Evolutionary conservation across 148 eudicot species (phyloP), one percentile per base, ranked within the genome.

Genomic region (Rhododendron kiyosumense): DNA sequence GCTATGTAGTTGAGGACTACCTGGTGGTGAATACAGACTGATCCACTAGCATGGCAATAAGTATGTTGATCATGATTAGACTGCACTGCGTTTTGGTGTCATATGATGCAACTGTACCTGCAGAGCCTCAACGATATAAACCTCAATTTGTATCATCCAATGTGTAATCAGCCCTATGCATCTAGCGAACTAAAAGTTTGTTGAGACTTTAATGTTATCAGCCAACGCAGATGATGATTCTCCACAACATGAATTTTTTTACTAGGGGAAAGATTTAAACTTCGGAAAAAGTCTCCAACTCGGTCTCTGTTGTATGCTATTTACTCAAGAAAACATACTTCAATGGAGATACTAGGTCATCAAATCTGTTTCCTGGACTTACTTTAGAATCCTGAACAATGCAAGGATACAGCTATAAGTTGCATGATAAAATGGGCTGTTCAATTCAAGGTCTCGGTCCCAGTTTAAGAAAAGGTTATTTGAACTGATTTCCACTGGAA

Each of bases 21-120:
- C 20, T 28, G 36, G 20, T 20, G 11, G 30, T 71, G 85, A 49
- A 84, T 73, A 45, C 49, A 24, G 22, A 22, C 81, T 74, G 48
- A 84, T 73, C 28, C 65, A 84, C 78, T 73, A 32, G 79, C 46
- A 73, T 83, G 79, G 22, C 41, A 7, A 51, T 15, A 22, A 84
- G 28, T 17, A 15, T 73, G 30, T 38, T 84, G 49, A n/a, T 45
- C 11, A 24, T 74, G 49, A 65, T 45, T 49, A 36, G 32, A 7
- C 13, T 32, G 45, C 61, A 22, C 28, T 51, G 67, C 69, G 34
- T 48, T 74, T 12, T 14, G 24, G 8, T n/a, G 54, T 65, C 11
- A 30, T 34, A 74, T 32, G 32, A 49, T 49, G 28, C 67, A 71
- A 74, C 32, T 71, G 79, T 14, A 67, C 38, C 24, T 46, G 54